These are phyloP conservation scores for Alternaria sp. DNA, from an alignment of 2,329 filamentous ascomycete genomes.

Conservation along the genomic window DNA sequence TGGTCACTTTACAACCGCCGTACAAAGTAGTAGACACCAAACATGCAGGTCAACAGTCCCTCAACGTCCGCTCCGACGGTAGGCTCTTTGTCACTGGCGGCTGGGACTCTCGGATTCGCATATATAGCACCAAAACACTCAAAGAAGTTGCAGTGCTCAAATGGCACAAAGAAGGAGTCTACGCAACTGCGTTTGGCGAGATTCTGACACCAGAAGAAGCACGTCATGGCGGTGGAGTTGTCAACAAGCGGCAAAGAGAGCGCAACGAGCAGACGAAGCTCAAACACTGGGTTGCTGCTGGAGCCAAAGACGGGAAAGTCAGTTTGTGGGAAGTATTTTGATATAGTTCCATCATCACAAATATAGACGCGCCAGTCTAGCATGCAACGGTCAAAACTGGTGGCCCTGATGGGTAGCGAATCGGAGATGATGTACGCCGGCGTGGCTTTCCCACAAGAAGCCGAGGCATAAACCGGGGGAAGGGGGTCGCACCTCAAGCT, in stretches of 20 bases:
- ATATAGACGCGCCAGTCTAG: not conserved
- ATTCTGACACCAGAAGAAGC: conserved; percentile 39
- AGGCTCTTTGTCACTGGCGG: conserved; percentile 88
- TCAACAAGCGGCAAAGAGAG: conserved; percentile 24
- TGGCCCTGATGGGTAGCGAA: conserved; percentile 7
- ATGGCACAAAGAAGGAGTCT: conserved; percentile 91
- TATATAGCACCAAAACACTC: conserved; percentile 82
- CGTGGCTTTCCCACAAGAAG: conserved; percentile 28
- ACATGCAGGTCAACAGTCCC: conserved; percentile 87
- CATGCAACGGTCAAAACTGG: not conserved
- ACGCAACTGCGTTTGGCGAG: conserved; percentile 75
- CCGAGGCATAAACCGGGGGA: conserved; percentile 32
- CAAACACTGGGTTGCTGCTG: conserved; percentile 88
- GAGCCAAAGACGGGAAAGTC: conserved; percentile 93
- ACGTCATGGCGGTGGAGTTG: not conserved
- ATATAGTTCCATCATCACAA: not conserved
- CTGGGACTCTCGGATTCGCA: conserved; percentile 83
- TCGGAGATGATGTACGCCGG: conserved; percentile 17
- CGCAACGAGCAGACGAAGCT: conserved; percentile 65
- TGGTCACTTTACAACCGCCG: conserved; percentile 52
- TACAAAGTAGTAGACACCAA: conserved; percentile 76
- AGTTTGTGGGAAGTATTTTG: conserved; percentile 93
- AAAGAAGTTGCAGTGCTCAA: conserved; percentile 90
- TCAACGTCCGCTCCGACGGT: conserved; percentile 79
- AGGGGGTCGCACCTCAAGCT: conserved; percentile 21